Conservation (phyloP, 768 basidiomycete species). For the Daedaleopsis sinensis region DNA sequence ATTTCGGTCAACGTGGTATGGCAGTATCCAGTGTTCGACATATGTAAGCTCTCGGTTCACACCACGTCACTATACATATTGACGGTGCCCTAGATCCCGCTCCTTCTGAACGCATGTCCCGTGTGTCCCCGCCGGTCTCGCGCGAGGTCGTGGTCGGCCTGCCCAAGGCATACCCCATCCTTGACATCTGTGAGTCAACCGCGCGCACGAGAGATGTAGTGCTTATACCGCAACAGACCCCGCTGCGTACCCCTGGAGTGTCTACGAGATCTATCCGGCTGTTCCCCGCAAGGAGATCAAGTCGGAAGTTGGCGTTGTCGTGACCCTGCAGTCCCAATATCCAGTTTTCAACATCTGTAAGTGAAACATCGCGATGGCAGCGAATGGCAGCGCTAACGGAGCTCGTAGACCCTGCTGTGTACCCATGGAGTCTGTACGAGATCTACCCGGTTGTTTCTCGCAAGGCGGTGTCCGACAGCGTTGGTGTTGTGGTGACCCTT, state of each 20-base stretch:
- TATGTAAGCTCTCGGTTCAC: constrained; percentile 5
- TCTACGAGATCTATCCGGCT: constrained; percentile 14
- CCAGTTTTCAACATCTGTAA: constrained; percentile 25
- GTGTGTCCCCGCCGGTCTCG: too few species aligned
- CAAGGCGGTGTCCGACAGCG: neutral
- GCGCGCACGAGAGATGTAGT: neutral
- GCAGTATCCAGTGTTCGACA: constrained; percentile 19
- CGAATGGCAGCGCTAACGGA: neutral
- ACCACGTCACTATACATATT: neutral
- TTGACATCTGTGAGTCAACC: constrained; percentile 24
- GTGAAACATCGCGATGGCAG: too few species aligned
- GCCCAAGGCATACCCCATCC: constrained; percentile 14
- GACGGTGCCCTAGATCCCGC: constrained; percentile 5
- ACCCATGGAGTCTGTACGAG: constrained; percentile 17
- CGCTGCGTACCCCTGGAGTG: constrained; percentile 19
- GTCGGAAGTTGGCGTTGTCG: neutral
- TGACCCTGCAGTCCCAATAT: constrained; percentile 11
- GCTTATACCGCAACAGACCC: constrained; percentile 5
- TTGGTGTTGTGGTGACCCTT: constrained; percentile 5
- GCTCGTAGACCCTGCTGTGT: constrained; percentile 18
- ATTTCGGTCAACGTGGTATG: constrained; percentile 7
- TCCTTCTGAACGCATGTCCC: neutral
- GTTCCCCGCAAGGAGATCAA: neutral
- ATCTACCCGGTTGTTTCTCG: constrained; percentile 10
- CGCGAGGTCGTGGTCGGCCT: neutral